Percentiles rank a stretch among this genome's conserved stretches.
Conservation (phyloP, 805 yeast species). For the Monosporozyma aquatica region DNA sequence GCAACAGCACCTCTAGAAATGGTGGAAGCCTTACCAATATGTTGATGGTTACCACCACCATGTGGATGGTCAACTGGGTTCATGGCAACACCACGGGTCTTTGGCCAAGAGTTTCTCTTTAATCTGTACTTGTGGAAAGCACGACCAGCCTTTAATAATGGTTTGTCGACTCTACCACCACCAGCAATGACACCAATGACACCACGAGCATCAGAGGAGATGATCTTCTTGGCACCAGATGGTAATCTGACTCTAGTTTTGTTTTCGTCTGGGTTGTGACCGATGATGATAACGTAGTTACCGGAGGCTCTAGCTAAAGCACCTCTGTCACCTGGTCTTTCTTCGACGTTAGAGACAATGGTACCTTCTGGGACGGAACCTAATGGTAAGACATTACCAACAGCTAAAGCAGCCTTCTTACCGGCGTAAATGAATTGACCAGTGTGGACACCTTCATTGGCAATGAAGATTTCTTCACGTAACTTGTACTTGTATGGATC, state of each 20-base stretch:
- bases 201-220: constrained; percentile 96
- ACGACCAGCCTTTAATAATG: constrained; percentile 99
- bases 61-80: constrained; percentile 99
- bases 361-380: constrained; percentile 99
- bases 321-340: constrained; percentile 99
- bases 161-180: constrained; percentile 99
- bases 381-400: constrained; percentile 95
- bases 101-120: constrained; percentile 99
- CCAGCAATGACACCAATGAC: constrained; percentile 99
- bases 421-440: constrained; percentile 99
- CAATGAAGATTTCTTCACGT: constrained; percentile 97
- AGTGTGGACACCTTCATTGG: constrained; percentile 99
- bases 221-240: constrained; percentile 96
- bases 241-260: constrained; percentile 99
- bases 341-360: constrained; percentile 96
- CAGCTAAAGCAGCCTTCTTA: constrained; percentile 93
- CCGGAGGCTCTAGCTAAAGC: constrained; percentile 99
- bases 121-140: constrained; percentile 99
- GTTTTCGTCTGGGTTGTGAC: constrained; percentile 98
- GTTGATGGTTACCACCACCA: constrained; percentile 99
- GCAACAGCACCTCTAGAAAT: constrained; percentile 98
- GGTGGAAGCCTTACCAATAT: constrained; percentile 99
- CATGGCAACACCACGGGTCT: constrained; percentile 99
- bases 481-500: constrained; percentile 98
- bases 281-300: constrained; percentile 97